Evolutionary conservation across 2,329 filamentous ascomycete genomes (phyloP).

Genomic region (Trichoderma sp.): DNA sequence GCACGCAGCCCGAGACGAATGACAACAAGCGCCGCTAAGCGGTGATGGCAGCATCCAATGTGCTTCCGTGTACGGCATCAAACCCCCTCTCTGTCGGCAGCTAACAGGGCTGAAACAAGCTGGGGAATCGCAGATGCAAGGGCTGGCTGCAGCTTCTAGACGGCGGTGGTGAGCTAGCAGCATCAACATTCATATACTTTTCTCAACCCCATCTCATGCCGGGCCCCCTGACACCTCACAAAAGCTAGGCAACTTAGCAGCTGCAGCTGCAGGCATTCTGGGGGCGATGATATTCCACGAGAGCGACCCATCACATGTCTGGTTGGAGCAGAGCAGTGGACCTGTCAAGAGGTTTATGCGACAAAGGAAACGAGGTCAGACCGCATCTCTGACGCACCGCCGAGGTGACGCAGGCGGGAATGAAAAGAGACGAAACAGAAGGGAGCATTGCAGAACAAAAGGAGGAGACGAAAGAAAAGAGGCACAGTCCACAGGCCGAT

Average conservation of each 20-base stretch:
- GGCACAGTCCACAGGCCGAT: slow-evolving; percentile 16
- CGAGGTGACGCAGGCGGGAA: slow-evolving; percentile 7
- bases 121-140: neutral
- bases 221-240: neutral
- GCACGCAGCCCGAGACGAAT: neutral
- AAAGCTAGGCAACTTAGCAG: neutral
- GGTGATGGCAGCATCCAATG: neutral
- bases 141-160: slow-evolving; percentile 5
- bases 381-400: slow-evolving; percentile 19
- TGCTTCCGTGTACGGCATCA: neutral
- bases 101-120: slow-evolving; percentile 15
- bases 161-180: slow-evolving; percentile 16
- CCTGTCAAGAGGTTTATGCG: neutral
- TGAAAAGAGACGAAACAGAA: neutral
- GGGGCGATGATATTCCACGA: neutral
- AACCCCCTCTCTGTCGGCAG: neutral
- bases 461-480: neutral
- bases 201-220: slow-evolving; percentile 6
- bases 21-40: neutral
- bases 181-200: slow-evolving; percentile 11
- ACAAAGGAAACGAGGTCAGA: neutral
- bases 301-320: slow-evolving; percentile 21
- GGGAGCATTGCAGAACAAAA: no score
- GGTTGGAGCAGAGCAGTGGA: neutral
- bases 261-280: slow-evolving; percentile 14